phyloP scores from a whole-genome alignment of 495 filamentous ascomycete genomes.

The Cladorrhinum samala region DNA sequence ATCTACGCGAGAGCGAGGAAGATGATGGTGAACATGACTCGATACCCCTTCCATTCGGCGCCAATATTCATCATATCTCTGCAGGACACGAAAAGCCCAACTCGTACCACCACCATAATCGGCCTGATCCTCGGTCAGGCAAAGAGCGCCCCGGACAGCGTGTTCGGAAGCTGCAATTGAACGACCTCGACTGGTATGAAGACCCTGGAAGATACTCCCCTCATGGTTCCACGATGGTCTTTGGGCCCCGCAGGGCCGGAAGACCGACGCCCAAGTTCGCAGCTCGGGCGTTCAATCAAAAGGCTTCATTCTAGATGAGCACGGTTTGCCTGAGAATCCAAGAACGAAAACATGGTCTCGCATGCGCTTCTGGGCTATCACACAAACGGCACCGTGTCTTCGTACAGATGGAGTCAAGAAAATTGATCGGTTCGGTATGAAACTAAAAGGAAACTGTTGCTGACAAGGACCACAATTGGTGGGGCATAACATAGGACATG shows the following conservation, averaged over 20 bases:
- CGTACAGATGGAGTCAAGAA: too few species aligned
- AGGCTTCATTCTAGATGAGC: background rate
- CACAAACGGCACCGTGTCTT: too few species aligned
- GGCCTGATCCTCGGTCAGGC: slow-evolving; percentile 58
- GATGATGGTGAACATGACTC: slow-evolving; percentile 59
- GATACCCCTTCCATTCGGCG: slow-evolving; percentile 27
- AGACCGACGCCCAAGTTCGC: background rate
- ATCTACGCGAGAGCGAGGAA: slow-evolving; percentile 73
- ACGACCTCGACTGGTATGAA: slow-evolving; percentile 93
- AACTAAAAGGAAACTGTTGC: background rate
- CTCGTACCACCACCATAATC: slow-evolving; percentile 41
- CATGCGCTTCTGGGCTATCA: too few species aligned
- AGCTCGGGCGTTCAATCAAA: background rate
- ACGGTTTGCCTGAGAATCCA: background rate
- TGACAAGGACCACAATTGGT: background rate
- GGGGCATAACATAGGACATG: background rate
- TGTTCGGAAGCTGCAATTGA: slow-evolving; percentile 85
- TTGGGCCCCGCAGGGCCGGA: background rate
- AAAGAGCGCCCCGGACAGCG: slow-evolving; percentile 73
- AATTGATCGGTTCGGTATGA: too few species aligned
- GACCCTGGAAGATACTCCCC: slow-evolving; percentile 6
- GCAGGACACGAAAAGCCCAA: slow-evolving; percentile 44
- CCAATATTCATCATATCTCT: slow-evolving; percentile 40
- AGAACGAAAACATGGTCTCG: background rate
- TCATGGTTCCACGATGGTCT: background rate